Conservation (phyloP, 139 green algal species). For the Ettlia oleoabundans region DNA sequence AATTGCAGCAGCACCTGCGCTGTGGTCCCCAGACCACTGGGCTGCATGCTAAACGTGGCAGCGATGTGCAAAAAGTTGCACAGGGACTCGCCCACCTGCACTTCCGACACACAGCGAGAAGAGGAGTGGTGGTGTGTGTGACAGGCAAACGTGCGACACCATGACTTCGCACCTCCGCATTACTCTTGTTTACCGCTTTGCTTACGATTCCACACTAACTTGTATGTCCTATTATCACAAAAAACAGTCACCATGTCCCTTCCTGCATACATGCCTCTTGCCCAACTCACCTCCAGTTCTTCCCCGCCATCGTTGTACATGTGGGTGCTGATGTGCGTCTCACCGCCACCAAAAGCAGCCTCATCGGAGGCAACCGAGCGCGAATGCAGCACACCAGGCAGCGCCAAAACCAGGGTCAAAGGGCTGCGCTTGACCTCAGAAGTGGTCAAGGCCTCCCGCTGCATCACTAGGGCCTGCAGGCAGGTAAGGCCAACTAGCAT, state of each 20-base stretch:
- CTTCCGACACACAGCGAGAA: no score
- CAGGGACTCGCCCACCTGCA: slow-evolving; percentile 9
- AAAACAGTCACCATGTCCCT: neutral
- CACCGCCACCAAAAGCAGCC: neutral
- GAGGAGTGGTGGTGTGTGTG: no score
- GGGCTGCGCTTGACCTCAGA: neutral
- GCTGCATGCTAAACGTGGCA: no score
- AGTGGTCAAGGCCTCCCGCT: slow-evolving; percentile 8
- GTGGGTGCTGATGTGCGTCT: neutral
- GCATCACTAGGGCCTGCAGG: slow-evolving; percentile 25
- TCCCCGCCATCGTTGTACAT: slow-evolving; percentile 37
- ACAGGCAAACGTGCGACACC: no score
- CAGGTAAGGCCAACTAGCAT: no score
- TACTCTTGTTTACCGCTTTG: no score
- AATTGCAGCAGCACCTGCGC: slow-evolving; percentile 21
- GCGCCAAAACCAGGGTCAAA: slow-evolving; percentile 22
- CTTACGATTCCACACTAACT: neutral
- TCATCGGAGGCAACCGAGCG: no score
- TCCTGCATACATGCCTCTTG: no score
- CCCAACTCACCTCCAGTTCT: slow-evolving; percentile 7
- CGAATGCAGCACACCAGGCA: neutral
- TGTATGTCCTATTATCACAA: no score
- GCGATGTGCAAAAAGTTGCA: slow-evolving; percentile 24
- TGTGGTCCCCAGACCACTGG: no score
- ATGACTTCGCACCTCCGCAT: neutral